Base-by-base conservation (phyloP, 2,329 filamentous ascomycete species). In the Alternaria sp. region DNA sequence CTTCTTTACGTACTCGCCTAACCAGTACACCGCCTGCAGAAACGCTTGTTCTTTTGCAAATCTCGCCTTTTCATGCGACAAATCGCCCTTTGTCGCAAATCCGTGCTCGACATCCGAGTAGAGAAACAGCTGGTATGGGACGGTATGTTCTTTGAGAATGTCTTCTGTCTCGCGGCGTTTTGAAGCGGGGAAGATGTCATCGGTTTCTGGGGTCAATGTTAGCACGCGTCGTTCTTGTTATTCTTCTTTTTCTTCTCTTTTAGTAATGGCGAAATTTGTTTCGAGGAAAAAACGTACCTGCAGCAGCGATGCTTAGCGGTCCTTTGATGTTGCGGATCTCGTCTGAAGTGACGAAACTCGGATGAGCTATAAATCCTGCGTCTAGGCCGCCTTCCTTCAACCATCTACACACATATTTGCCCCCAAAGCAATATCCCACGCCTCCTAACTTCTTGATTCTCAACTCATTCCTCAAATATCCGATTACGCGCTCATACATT, bases 11-110 rank as follows among this genome's bases (percentile, higher is more conserved):
- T 85, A 83, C 77, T 89, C 83, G 67, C 91, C 85, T 68, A 96
- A 93, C 92, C 92, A 96, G 54, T 83, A 77, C 53, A 93, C 83
- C 36, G 92, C 92, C 83, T 95, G 92, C 65, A 84, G 72, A 75
- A 95, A 95, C 5, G 92, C 92, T 80, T 90, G 87, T 80, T 96
- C 91, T 85, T 92, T 94, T 38, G 91, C 89, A 70, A 86, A 94
- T 76, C 85, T 88, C 72, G 86, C 78, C 46, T 81, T 65, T 75
- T 84, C 85, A 64, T 88, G 84, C 62, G 72, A 84, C 32, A 85
- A 60, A 74, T 95, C 90, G 28, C 83, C 84, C 57, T 92, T 86
- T 2, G 93, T 89, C 9, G 89, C 84, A 71, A 95, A 97, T 0
- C 92, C 92, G 77, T 96, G 92, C 57, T 80, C 79, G 30, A 92